Evolutionary conservation across 129 eudicot species (phyloP), one percentile per base, ranked within the genome.

Genomic region (Tanacetum coccineum): DNA sequence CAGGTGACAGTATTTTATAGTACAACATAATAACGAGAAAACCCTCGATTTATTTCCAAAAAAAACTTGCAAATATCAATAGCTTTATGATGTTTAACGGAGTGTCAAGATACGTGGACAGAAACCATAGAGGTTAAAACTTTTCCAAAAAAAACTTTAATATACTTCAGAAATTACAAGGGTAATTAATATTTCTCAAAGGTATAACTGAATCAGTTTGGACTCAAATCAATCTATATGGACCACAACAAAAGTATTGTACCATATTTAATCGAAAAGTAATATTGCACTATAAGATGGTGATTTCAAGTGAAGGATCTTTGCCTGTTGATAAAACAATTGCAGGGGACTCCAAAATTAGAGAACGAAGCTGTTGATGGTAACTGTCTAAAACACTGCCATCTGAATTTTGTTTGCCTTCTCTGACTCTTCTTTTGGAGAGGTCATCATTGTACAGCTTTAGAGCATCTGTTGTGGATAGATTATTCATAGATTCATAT

Each of bases 391-490:
- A 75, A 68, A 45, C 70, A 73, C 54, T 64, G 13, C 4, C 49
- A 66, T 82, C 76, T 22, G 78, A 51, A 70, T 63, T 64, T 53
- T 68, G 78, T 60, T 32, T 66, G n/a, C 58, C 71, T n/a, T 50
- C 47, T 22, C 75, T 60, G 8, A 25, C 19, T 15, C 60, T 52
- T 68, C 56, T 77, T 59, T 52, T 70, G 26, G 71, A 25, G 22
- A 75, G 64, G 36, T 53, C 73, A 28, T 83, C 86, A 70, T 71
- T 68, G 40, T 83, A 86, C 55, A 75, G 15, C 71, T 79, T 89
- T 18, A 83, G 59, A 11, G 86, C 81, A 54, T 83, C 94, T 9
- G 77, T 57, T 63, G 82, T 83, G 32, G 86, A 80, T 66, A 84
- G 15, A 59, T 71, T 73, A 71, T 78, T 76, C 63, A 80, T 81